A percentile compares a stretch with the other conserved stretches of the same genome.
Conservation (phyloP, 2,329 filamentous ascomycete genomes). For the Neoscytalidium dimidiatum region DNA sequence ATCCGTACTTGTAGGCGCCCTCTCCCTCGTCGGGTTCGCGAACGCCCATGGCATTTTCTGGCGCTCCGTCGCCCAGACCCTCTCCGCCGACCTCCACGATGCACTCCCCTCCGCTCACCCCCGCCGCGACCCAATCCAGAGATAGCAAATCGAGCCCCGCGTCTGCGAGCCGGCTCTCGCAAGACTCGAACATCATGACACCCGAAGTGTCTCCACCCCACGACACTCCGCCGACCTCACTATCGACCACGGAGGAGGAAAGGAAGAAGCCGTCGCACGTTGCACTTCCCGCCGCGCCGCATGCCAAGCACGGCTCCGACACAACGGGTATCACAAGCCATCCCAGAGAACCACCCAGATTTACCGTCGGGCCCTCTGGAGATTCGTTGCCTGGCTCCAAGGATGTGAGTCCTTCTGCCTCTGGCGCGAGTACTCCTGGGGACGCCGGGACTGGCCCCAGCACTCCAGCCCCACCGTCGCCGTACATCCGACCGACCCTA, state of each 20-base stretch:
- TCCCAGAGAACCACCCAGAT: slow-evolving; percentile 54
- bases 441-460: slow-evolving; percentile 36
- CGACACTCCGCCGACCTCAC: slow-evolving; percentile 53
- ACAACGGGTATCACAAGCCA: slow-evolving; percentile 39
- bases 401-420: slow-evolving; percentile 65
- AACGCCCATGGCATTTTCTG: slow-evolving; percentile 53
- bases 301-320: slow-evolving; percentile 15
- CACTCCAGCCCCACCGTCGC: slow-evolving; percentile 51
- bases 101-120: slow-evolving; percentile 87
- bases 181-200: slow-evolving; percentile 54
- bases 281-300: slow-evolving; percentile 39
- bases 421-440: slow-evolving; percentile 49
- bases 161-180: slow-evolving; percentile 35
- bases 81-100: slow-evolving; percentile 70
- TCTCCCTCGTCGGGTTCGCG: slow-evolving; percentile 49
- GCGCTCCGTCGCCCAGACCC: slow-evolving; percentile 64
- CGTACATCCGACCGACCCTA: slow-evolving; percentile 74
- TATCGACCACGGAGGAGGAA: slow-evolving; percentile 23
- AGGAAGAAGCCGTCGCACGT: slow-evolving; percentile 27
- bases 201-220: slow-evolving; percentile 59
- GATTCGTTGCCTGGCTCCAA: slow-evolving; percentile 57
- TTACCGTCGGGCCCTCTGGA: slow-evolving; percentile 58
- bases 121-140: slow-evolving; percentile 70
- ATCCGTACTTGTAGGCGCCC: slow-evolving; percentile 43
- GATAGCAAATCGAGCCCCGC: slow-evolving; percentile 45